Percentiles rank a stretch among this genome's conserved stretches.
phyloP scores from a whole-genome alignment of 2,329 filamentous ascomycete species.

The Aspergillus sp. region DNA sequence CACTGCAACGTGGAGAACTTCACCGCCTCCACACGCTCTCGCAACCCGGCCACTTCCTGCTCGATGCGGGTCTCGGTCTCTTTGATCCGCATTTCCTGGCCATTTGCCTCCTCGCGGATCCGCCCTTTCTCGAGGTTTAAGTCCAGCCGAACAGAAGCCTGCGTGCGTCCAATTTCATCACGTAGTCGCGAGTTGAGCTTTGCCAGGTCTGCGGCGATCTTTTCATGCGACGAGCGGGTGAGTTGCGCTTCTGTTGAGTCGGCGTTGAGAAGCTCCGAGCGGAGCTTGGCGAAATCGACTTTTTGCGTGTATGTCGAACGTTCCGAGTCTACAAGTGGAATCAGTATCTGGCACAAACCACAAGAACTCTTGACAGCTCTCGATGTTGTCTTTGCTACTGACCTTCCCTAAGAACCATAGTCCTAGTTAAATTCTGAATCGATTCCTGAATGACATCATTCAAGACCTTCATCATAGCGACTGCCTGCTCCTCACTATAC shows the following conservation, averaged over 20 bases:
- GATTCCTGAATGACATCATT: slow-evolving; percentile 97
- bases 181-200: slow-evolving; percentile 83
- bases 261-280: slow-evolving; percentile 83
- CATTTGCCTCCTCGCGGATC: slow-evolving; percentile 91
- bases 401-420: slow-evolving; percentile 96
- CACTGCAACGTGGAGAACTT: slow-evolving; percentile 98
- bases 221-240: slow-evolving; percentile 82
- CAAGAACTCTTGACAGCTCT: not conserved
- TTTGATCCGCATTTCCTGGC: slow-evolving; percentile 95
- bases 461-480: slow-evolving; percentile 96
- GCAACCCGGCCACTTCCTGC: slow-evolving; percentile 83
- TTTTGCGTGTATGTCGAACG: slow-evolving; percentile 64
- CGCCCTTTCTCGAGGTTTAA: slow-evolving; percentile 94
- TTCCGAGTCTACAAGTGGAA: slow-evolving; percentile 35
- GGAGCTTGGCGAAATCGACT: slow-evolving; percentile 95
- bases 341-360: not conserved
- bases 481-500: slow-evolving; percentile 89
- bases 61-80: slow-evolving; percentile 98
- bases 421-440: slow-evolving; percentile 93
- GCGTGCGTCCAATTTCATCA: slow-evolving; percentile 89
- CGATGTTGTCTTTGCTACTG: slow-evolving; percentile 29
- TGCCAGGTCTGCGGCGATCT: slow-evolving; percentile 85
- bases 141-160: slow-evolving; percentile 85
- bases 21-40: slow-evolving; percentile 90
- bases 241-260: slow-evolving; percentile 86